Conservation (phyloP, 192 early-diverging fungal species). For the Diversispora epigaea region DNA sequence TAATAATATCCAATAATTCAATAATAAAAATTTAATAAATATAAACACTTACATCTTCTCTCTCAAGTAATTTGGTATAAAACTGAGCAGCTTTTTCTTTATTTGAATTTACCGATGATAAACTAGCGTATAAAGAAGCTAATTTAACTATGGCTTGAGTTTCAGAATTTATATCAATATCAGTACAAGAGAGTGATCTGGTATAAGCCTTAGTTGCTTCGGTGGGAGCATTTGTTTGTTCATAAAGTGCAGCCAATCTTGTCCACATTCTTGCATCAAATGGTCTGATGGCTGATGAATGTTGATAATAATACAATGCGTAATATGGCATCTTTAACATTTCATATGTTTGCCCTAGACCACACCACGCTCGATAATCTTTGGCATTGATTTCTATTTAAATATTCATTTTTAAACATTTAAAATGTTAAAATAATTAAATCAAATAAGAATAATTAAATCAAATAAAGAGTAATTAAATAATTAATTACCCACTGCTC, state of each 20-base stretch:
- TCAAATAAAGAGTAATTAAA: too few relatives aligned
- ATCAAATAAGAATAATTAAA: neutral
- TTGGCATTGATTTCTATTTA: slow-evolving; percentile 62
- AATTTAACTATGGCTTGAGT: slow-evolving; percentile 55
- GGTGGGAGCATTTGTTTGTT: slow-evolving; percentile 47
- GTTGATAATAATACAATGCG: slow-evolving; percentile 79
- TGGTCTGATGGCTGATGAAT: slow-evolving; percentile 70
- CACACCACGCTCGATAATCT: slow-evolving; percentile 92
- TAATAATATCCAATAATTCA: too few relatives aligned
- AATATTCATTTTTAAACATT: neutral
- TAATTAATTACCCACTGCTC: slow-evolving; percentile 63
- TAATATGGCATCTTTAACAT: slow-evolving; percentile 78
- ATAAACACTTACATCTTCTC: too few relatives aligned
- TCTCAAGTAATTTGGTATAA: slow-evolving; percentile 39
- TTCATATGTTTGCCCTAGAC: slow-evolving; percentile 88
- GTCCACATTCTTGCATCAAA: slow-evolving; percentile 89
- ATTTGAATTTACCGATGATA: slow-evolving; percentile 54
- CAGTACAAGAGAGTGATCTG: slow-evolving; percentile 65
- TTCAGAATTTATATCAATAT: slow-evolving; percentile 44
- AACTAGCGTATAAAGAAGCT: slow-evolving; percentile 42
- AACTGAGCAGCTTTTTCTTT: slow-evolving; percentile 56
- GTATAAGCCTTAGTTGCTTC: slow-evolving; percentile 77
- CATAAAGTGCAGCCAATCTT: slow-evolving; percentile 73
- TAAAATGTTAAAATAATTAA: neutral
- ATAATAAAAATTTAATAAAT: too few relatives aligned